Base-by-base conservation (phyloP, 1,284 basidiomycete species). In the Ustilago cynodontis region DNA sequence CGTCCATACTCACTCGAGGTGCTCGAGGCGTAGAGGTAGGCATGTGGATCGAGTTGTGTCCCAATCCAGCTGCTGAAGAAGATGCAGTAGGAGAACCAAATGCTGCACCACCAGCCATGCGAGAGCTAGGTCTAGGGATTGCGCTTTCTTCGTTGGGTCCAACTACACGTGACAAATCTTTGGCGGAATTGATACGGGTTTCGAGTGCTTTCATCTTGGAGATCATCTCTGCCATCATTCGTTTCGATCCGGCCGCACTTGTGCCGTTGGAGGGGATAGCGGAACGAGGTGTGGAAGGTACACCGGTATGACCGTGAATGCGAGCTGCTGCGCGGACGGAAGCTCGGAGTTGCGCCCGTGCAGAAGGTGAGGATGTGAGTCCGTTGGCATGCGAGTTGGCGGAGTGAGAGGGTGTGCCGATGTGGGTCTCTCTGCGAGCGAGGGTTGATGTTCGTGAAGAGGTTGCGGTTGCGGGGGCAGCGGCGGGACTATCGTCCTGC, bases 121-220 rank as follows among this genome's bases (percentile, higher is more conserved):
- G 72, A 10, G 81, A 82, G 39, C 79, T 77, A 2, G 83, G 83
- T 2, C 83, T 74, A 22, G 83, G 83, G 37, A 85, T 80, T 28
- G 82, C 78, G 54, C 80, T 82, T 53, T 80, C 74, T 41, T 69
- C 70, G 13, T 57, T 56, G 6, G 71, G 58, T 24, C 65, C 67
- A 2, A 73, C 65, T 8, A 71, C 61, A 3, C 64, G 51, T 7
- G 67, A 70, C 2, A 78, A 47, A 33, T 72, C 71, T 60, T 76
- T 70, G 20, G 80, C 81, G 18, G 62, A 69, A 54, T 79, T 78
- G 71, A 85, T 73, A 16, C 81, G 78, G 14, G 67, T 62, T 59
- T 84, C 79, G 47, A 85, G 77, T 59, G 79, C 79, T 49, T 79
- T 75, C 82, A 85, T 81, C 59, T 81, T 78, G 53, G 64, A 61